Evolutionary conservation across 768 basidiomycete genomes (phyloP).

Genomic region (Tulasnella sp.): DNA sequence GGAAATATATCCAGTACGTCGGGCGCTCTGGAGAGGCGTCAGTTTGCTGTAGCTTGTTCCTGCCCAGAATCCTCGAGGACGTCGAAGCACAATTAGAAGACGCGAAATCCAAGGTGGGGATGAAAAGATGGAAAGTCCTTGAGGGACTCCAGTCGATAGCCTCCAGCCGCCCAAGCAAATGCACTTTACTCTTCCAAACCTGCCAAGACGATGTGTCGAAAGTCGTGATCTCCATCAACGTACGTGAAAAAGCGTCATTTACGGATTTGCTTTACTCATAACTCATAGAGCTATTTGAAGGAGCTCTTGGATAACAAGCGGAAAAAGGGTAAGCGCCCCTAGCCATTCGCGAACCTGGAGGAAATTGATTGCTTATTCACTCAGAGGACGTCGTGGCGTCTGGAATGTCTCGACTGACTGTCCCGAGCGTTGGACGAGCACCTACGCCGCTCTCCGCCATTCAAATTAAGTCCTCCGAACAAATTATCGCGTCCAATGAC

Average conservation of each 20-base stretch:
- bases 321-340: neutral
- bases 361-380: neutral
- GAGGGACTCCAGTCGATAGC: neutral
- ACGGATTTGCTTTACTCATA: neutral
- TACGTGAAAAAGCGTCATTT: neutral
- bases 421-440: neutral
- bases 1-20: neutral
- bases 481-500: neutral
- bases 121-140: neutral
- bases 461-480: neutral
- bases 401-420: neutral
- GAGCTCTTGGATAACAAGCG: neutral
- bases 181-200: neutral
- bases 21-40: neutral
- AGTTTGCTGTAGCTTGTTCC: neutral
- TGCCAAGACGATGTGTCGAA: neutral
- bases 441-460: neutral
- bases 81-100: neutral
- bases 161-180: neutral
- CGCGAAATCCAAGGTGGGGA: neutral
- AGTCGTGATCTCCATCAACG: neutral
- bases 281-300: neutral
- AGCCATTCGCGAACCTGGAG: neutral
- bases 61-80: neutral
- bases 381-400: neutral